These are phyloP conservation scores for Aspergillus sp. DNA, from an alignment of 2,329 filamentous ascomycete genomes.

Conservation along the genomic window DNA sequence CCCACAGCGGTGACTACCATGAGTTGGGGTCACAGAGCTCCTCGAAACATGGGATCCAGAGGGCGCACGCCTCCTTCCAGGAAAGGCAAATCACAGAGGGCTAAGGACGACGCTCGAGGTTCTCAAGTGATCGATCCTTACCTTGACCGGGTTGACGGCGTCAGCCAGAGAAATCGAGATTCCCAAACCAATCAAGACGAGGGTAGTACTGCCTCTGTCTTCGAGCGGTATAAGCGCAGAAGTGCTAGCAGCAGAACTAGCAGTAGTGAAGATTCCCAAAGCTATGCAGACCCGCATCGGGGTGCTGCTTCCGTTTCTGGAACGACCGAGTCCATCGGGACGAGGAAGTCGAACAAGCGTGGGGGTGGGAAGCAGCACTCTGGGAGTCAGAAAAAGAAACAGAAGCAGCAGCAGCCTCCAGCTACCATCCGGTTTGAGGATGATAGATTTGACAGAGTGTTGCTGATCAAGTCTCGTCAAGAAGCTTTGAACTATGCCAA, in stretches of 20 bases:
- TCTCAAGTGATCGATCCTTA: not conserved
- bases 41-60: not conserved
- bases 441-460: not conserved
- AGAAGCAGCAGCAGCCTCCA: not conserved
- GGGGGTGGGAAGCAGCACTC: not conserved
- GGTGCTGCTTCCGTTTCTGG: not conserved
- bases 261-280: not conserved
- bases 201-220: not conserved
- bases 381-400: not conserved
- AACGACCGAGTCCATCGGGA: not conserved
- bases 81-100: not conserved
- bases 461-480: not conserved
- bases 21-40: not conserved
- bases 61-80: not conserved
- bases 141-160: not conserved
- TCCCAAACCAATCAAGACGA: not conserved
- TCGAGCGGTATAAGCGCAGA: not conserved
- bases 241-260: not conserved
- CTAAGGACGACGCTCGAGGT: not conserved
- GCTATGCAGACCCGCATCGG: not conserved
- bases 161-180: not conserved
- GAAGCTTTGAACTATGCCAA: not conserved
- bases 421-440: not conserved
- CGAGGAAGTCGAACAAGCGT: not conserved
- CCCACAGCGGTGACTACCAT: not conserved